Base-by-base conservation (phyloP, 2,329 filamentous ascomycete genomes). In the Neofusicoccum cordaticola region DNA sequence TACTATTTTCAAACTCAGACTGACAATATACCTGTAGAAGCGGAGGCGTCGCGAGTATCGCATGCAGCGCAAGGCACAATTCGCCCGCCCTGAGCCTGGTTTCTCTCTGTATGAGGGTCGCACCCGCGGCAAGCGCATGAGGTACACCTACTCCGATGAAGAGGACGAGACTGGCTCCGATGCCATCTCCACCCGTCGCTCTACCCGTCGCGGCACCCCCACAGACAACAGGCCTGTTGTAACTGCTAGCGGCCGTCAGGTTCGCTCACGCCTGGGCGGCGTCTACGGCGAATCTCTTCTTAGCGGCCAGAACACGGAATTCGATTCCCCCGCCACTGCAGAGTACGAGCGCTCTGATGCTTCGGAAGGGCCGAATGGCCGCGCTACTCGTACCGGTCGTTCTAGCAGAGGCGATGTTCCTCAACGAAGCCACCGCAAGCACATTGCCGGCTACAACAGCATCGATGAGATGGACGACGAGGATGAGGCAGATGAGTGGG, bases 61-160 rank as follows among this genome's bases (percentile, higher is more conserved):
- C 15, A 86, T 92, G 74, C 85, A 88, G 71, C 91, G 92, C 68
- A 94, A 94, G 73, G 91, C 94, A 67, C 89, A 91, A 66, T 98
- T 98, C 79, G 86, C 90, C 69, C 87, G 93, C 4, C 92, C 93
- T 5, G 93, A 97, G 70, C 89, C 90, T 9, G 93, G 93, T 4
- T 96, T 94, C 74, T 97, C 93, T 0, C 83, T 96, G 65, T 99
- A 99, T 76, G 95, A 99, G 80, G 95, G 95, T 57, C 91, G 95
- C 62, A 99, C 96, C 4, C 88, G 95, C 66, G 95, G 95, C 64
- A 98, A 99, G 82, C 90, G 94, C 67, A 90, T 96, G 80, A 96
- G 93, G 77, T 99, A 99, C 74, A 99, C 92, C 0, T 99, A 91
- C 74, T 96, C 93, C 0, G 93, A 97, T 61, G 92, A 96, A 27